Base-by-base conservation (phyloP, 192 early-diverging fungal genomes). In the Backusella sp. region DNA sequence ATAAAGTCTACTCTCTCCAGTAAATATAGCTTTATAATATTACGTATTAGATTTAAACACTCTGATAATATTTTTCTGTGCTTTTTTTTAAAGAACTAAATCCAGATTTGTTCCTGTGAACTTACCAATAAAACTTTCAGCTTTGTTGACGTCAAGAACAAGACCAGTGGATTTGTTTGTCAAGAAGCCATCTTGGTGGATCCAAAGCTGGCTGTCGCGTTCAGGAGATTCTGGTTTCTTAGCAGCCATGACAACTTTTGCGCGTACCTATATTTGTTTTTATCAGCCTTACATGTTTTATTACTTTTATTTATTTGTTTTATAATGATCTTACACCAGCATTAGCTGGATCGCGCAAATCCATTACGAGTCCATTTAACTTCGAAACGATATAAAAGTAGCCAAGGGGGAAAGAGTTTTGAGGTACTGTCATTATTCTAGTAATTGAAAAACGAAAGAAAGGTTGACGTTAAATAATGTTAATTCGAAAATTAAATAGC, bases 121-220 rank as follows among this genome's bases (percentile, higher is more conserved):
- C 65, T 71, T 79, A 79, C 79, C 75, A 32, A 39, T 70, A 70
- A 80, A 76, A 26, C 53, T 77, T 14, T 53, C 70, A n/a, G 79
- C 75, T 28, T 66, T 39, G 41, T 77, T 70, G 11, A 81, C 39
- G 34, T 81, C 80, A 11, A 81, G 66, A 9, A 81, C 80, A n/a
- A 77, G 67, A 32, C 73, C 80, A 5, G 80, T 62, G 6, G 23
- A 42, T 32, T 77, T 77, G 76, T 81, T 81, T 26, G 73, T 81
- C 68, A 81, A 74, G 44, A 77, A 81, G 39, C 75, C 79, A 72
- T 80, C 37, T 32, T 77, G 76, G 21, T 81, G 71, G 21, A 73
- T 77, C 74, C 74, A 81, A 5, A 81, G 73, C 39, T 81, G 79
- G 37, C 62, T 77, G 59, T 81, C 79, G 17, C 79, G 49, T 21